Evolutionary conservation across 148 eudicot species (phyloP).

Genomic region (Cornus kousa): DNA sequence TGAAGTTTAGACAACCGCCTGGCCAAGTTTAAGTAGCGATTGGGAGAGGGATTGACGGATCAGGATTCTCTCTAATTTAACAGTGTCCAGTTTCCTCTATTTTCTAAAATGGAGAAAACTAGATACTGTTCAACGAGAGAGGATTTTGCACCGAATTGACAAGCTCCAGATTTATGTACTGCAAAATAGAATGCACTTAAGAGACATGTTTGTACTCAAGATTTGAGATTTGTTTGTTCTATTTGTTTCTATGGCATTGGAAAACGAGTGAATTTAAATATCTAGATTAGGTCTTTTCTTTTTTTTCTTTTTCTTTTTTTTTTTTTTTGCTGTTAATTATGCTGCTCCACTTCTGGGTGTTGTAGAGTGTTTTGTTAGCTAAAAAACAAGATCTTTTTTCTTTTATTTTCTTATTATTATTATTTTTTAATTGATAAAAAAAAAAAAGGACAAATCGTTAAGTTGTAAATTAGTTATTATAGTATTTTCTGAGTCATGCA

Average conservation of each 20-base stretch:
- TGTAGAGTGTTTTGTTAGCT: neutral
- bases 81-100: no score
- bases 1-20: slow-evolving; percentile 29
- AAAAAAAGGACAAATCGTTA: no score
- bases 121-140: no score
- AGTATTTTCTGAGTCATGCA: neutral
- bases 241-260: neutral
- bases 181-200: no score
- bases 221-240: neutral
- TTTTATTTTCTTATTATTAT: no score
- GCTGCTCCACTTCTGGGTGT: neutral
- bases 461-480: neutral
- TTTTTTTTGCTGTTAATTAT: neutral
- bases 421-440: no score
- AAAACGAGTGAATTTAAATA: neutral
- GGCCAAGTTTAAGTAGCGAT: slow-evolving; percentile 23
- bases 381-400: no score
- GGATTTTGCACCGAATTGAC: neutral
- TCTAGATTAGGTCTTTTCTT: neutral
- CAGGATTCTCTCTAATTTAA: no score
- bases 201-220: no score
- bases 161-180: neutral
- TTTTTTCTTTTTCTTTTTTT: no score
- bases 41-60: no score
- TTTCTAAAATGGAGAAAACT: no score